These are phyloP conservation scores for Amniculicola lignicola DNA, from an alignment of 495 filamentous ascomycete genomes.

Conservation along the genomic window DNA sequence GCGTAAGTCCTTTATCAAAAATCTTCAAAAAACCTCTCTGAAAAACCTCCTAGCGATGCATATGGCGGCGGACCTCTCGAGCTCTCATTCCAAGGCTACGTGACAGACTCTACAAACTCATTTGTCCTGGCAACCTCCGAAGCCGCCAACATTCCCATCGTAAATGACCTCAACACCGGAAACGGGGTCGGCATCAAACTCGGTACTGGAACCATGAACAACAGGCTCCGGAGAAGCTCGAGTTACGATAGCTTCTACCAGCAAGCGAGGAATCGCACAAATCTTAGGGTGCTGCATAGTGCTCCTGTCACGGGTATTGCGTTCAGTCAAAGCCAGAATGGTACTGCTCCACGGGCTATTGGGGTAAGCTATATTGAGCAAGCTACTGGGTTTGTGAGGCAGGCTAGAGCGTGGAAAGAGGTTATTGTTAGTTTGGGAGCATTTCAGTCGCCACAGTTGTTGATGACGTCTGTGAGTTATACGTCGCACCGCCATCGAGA, in stretches of 20 bases:
- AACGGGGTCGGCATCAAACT: conserved; percentile 7
- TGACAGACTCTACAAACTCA: neutral
- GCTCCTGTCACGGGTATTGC: conserved; percentile 2
- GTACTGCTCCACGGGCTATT: neutral
- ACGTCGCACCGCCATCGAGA: neutral
- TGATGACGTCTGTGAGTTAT: neutral
- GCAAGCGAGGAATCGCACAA: conserved; percentile 3
- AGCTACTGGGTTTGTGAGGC: neutral
- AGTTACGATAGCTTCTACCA: conserved; percentile 18
- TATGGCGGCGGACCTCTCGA: neutral
- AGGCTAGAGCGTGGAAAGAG: neutral
- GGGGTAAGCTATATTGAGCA: neutral
- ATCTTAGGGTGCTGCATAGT: neutral
- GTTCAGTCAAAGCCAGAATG: neutral
- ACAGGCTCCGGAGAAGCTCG: neutral
- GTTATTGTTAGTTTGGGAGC: neutral
- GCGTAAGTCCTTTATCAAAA: no score
- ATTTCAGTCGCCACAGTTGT: neutral
- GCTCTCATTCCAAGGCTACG: neutral
- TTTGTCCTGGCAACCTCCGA: neutral
- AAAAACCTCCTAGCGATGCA: no score
- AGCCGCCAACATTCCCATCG: conserved; percentile 3
- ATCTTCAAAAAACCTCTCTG: no score
- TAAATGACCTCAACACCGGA: conserved; percentile 5
- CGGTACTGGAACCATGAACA: neutral